These are phyloP conservation scores for Monosporascus sp. DNA, from an alignment of 2,329 filamentous ascomycete species.

Conservation along the genomic window DNA sequence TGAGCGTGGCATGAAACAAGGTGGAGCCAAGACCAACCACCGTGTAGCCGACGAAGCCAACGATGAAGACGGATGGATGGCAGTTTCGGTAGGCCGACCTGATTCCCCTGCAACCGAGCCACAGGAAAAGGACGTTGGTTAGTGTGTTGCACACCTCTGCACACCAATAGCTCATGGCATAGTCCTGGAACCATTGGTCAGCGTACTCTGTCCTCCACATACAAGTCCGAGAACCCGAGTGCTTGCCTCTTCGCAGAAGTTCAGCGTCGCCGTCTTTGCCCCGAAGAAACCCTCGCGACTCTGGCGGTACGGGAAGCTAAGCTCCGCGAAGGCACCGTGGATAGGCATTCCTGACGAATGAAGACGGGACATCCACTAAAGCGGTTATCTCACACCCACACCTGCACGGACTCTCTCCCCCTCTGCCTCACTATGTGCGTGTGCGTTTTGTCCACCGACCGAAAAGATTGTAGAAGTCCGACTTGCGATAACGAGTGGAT, in stretches of 20 bases:
- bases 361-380: not conserved
- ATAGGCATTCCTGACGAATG: conserved; percentile 9
- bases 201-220: not conserved
- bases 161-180: conserved; percentile 70
- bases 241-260: conserved; percentile 74
- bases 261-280: conserved; percentile 65
- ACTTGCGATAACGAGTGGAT: no score
- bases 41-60: conserved; percentile 52
- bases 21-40: conserved; percentile 50
- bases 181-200: conserved; percentile 28
- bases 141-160: conserved; percentile 76
- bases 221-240: not conserved
- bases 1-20: conserved; percentile 51
- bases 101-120: conserved; percentile 70
- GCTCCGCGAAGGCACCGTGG: conserved; percentile 9
- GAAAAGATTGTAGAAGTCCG: no score
- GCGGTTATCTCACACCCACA: no score
- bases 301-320: conserved; percentile 26
- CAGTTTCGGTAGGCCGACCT: conserved; percentile 64
- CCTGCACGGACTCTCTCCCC: no score
- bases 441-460: no score
- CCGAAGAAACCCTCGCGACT: conserved; percentile 55
- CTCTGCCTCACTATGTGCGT: no score
- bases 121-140: conserved; percentile 79
- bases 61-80: conserved; percentile 70